phyloP scores from a whole-genome alignment of 257 asterid species.

The Nyctanthes arbortristis region DNA sequence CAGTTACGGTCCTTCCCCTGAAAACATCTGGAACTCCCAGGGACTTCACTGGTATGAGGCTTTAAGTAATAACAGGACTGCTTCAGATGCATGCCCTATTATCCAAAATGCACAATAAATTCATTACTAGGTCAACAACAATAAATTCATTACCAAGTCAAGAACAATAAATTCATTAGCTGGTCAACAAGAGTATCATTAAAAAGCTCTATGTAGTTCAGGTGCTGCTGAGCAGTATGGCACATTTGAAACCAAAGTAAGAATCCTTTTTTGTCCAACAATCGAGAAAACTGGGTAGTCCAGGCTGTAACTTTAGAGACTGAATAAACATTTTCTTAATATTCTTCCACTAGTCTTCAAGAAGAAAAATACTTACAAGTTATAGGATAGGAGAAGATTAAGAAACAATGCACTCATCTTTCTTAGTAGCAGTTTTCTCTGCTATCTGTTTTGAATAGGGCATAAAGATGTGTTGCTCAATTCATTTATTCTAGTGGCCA shows the following conservation, averaged over 20 bases:
- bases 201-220: background rate
- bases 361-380: background rate
- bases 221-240: background rate
- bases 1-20: constrained; percentile 52
- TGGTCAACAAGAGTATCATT: background rate
- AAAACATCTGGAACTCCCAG: constrained; percentile 38
- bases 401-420: background rate
- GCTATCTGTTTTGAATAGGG: background rate
- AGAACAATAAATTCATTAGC: too few relatives aligned
- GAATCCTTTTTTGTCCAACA: background rate
- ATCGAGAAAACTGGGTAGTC: too few relatives aligned
- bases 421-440: background rate
- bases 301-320: background rate
- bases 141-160: too few relatives aligned
- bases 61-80: constrained; percentile 16
- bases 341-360: background rate
- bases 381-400: background rate
- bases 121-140: background rate
- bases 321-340: background rate
- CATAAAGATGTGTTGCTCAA: background rate
- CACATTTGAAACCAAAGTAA: background rate
- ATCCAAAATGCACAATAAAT: constrained; percentile 17
- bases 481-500: background rate
- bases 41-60: constrained; percentile 31
- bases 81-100: constrained; percentile 32